Percentiles rank a stretch among this genome's conserved stretches.
Evolutionary conservation across 495 filamentous ascomycete genomes (phyloP).

Genomic region (Penicillium lagena): DNA sequence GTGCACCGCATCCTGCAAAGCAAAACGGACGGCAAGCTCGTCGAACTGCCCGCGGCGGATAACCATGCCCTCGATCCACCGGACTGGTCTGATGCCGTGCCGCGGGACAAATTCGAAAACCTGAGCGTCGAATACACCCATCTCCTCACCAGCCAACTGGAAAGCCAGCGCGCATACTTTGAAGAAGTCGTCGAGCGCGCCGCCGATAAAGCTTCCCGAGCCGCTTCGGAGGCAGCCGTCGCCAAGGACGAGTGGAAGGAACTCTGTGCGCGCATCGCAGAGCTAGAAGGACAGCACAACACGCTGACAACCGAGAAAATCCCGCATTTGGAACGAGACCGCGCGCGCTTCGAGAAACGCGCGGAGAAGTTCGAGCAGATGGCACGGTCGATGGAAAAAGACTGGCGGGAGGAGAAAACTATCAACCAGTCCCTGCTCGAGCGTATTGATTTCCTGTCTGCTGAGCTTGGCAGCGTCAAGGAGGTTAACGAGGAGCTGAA

Average conservation of each 20-base stretch:
- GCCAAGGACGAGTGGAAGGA: slow-evolving; percentile 49
- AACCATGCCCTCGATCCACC: slow-evolving; percentile 37
- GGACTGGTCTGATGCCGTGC: slow-evolving; percentile 63
- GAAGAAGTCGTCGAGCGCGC: slow-evolving; percentile 89
- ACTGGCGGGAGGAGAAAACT: slow-evolving; percentile 81
- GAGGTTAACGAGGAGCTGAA: slow-evolving; percentile 54
- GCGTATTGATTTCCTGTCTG: slow-evolving; percentile 60
- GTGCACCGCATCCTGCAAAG: slow-evolving; percentile 92
- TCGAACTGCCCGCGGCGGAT: slow-evolving; percentile 64
- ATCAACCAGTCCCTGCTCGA: slow-evolving; percentile 74
- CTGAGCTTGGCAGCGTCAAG: slow-evolving; percentile 48
- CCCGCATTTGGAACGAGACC: slow-evolving; percentile 61
- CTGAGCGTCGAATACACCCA: slow-evolving; percentile 93
- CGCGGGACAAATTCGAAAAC: slow-evolving; percentile 83
- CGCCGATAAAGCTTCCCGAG: slow-evolving; percentile 80
- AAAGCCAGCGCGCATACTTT: slow-evolving; percentile 87
- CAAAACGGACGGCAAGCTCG: slow-evolving; percentile 80
- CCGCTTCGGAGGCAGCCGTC: slow-evolving; percentile 56
- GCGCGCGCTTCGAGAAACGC: slow-evolving; percentile 57
- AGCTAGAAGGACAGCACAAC: slow-evolving; percentile 49
- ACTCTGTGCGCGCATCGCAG: slow-evolving; percentile 44
- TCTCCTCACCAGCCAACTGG: slow-evolving; percentile 83
- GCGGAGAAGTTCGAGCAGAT: slow-evolving; percentile 67
- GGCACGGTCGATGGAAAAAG: slow-evolving; percentile 67
- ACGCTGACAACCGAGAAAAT: slow-evolving; percentile 53